These are phyloP conservation scores for Syzygium grande DNA, from an alignment of 345 rosid genomes.

Conservation along the genomic window DNA sequence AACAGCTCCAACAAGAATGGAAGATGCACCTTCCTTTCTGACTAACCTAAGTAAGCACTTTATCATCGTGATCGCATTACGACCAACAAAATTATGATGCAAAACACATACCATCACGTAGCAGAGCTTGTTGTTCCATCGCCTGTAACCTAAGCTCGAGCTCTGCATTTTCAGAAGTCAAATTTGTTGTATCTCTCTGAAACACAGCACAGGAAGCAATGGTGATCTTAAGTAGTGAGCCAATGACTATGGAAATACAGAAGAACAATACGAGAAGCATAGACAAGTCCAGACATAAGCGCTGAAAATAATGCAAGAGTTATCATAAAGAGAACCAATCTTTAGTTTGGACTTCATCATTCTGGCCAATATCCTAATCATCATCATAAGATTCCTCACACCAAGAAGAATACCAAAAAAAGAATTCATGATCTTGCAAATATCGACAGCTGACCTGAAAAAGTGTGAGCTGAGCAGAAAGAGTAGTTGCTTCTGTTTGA, in stretches of 20 bases:
- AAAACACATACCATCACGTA: conserved; percentile 62
- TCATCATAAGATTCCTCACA: neutral
- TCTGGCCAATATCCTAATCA: neutral
- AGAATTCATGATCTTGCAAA: neutral
- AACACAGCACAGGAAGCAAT: neutral
- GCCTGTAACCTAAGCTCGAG: conserved; percentile 87
- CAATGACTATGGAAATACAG: neutral
- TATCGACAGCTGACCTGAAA: conserved; percentile 48
- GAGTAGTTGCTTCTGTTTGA: conserved; percentile 90
- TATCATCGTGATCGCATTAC: neutral
- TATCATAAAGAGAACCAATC: neutral
- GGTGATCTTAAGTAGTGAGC: neutral
- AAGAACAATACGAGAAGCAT: neutral
- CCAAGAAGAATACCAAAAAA: neutral
- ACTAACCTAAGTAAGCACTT: neutral
- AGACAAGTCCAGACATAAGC: neutral
- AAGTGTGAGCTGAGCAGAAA: conserved; percentile 74
- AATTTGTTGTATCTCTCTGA: conserved; percentile 82
- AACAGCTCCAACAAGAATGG: neutral
- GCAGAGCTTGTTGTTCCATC: conserved; percentile 86
- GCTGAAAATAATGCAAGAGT: neutral
- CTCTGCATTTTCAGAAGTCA: conserved; percentile 80
- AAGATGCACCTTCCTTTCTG: neutral
- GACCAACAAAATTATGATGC: neutral
- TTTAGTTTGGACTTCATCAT: neutral